Evolutionary conservation across 495 filamentous ascomycete species (phyloP).

Genomic region (Aspergillus nanangensis): DNA sequence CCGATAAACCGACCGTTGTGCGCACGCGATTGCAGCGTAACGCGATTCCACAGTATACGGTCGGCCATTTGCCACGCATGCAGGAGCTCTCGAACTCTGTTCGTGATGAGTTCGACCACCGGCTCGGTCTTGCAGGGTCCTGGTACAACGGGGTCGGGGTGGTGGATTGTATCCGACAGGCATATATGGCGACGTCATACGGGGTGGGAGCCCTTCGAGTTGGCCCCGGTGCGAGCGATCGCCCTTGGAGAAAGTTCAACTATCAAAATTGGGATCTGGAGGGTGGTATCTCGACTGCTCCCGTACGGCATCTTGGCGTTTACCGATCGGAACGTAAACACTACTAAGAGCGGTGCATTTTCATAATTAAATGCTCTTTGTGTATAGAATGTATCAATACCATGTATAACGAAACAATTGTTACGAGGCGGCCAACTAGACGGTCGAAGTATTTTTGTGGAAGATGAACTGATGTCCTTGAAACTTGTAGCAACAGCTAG

Average conservation of each 20-base stretch:
- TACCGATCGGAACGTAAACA: slow-evolving; percentile 2
- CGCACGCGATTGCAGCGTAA: slow-evolving; percentile 61
- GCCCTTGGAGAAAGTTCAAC: slow-evolving; percentile 16
- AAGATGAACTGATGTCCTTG: too few relatives aligned
- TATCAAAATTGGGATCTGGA: slow-evolving; percentile 23
- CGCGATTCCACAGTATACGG: slow-evolving; percentile 85
- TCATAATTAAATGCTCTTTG: neutral
- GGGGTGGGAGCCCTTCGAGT: slow-evolving; percentile 32
- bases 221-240: slow-evolving; percentile 10
- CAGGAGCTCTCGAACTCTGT: slow-evolving; percentile 51
- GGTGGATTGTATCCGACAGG: slow-evolving; percentile 58
- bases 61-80: slow-evolving; percentile 70
- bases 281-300: slow-evolving; percentile 33
- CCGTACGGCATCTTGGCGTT: slow-evolving; percentile 18
- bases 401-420: too few relatives aligned
- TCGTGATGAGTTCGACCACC: slow-evolving; percentile 51
- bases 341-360: neutral
- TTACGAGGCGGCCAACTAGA: too few relatives aligned
- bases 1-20: slow-evolving; percentile 48
- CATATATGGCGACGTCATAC: slow-evolving; percentile 29
- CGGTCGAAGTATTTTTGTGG: too few relatives aligned
- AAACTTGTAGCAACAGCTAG: too few relatives aligned
- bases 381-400: neutral
- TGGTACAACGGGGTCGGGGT: slow-evolving; percentile 66
- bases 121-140: slow-evolving; percentile 71